Percentiles rank a stretch among this genome's conserved stretches.
Evolutionary conservation across 2,329 filamentous ascomycete species (phyloP).

Genomic region (Colletotrichum tanaceti): DNA sequence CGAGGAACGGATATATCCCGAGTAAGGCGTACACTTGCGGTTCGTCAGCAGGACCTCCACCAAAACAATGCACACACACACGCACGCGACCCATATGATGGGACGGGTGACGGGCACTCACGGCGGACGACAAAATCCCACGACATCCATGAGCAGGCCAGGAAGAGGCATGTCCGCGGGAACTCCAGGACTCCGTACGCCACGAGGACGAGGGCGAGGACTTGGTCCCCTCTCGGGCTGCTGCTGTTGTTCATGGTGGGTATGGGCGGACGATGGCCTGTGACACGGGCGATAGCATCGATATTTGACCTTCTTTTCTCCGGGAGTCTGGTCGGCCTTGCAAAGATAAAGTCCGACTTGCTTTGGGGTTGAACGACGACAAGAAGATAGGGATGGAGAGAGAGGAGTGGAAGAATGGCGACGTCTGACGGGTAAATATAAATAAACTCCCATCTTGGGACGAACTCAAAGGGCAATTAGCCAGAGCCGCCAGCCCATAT

Average conservation of each 20-base stretch:
- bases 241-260: not conserved
- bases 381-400: no score
- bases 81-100: no score
- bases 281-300: no score
- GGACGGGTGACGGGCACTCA: not conserved
- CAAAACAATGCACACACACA: no score
- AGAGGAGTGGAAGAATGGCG: no score
- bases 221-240: not conserved
- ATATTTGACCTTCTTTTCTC: no score
- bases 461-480: not conserved
- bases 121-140: constrained; percentile 1
- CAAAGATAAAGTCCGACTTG: no score
- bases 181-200: constrained; percentile 13
- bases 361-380: no score
- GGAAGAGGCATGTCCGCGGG: constrained; percentile 13
- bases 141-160: constrained; percentile 10
- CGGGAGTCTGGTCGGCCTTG: no score
- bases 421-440: not conserved
- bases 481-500: no score
- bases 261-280: no score
- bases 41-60: not conserved
- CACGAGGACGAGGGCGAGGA: not conserved
- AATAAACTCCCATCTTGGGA: not conserved
- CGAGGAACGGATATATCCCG: constrained; percentile 22
- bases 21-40: constrained; percentile 26